Conservation (phyloP, 2,329 filamentous ascomycete species). For the Diplodia seriata region DNA sequence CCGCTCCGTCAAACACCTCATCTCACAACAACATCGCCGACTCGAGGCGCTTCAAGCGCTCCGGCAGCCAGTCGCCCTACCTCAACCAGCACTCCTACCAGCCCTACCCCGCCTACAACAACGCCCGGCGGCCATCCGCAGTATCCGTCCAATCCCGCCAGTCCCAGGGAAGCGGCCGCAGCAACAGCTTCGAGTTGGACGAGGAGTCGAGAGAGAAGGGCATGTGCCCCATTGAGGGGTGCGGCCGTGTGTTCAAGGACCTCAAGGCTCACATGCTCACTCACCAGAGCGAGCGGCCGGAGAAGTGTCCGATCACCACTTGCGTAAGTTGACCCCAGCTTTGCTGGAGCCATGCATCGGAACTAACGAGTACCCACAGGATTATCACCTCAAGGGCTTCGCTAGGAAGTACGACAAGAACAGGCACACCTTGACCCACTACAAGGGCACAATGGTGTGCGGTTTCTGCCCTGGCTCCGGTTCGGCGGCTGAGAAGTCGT, state of each 20-base stretch:
- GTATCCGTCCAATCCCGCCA: constrained; percentile 72
- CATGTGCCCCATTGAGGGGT: constrained; percentile 82
- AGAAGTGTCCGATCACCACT: constrained; percentile 91
- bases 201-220: constrained; percentile 68
- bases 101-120: constrained; percentile 57
- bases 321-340: constrained; percentile 59
- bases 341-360: background rate
- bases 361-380: constrained; percentile 68
- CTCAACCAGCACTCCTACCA: constrained; percentile 63
- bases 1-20: constrained; percentile 65
- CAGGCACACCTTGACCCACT: constrained; percentile 89
- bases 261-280: constrained; percentile 94
- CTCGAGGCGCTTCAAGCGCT: constrained; percentile 53
- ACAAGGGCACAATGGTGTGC: constrained; percentile 97
- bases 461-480: constrained; percentile 92
- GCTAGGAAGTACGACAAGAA: constrained; percentile 97
- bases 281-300: constrained; percentile 86
- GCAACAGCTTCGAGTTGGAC: constrained; percentile 40
- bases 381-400: constrained; percentile 92
- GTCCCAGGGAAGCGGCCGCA: constrained; percentile 63
- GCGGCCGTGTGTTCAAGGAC: constrained; percentile 87
- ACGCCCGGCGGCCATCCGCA: constrained; percentile 69
- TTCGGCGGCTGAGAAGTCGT: constrained; percentile 89
- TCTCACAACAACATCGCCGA: constrained; percentile 48
- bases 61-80: constrained; percentile 71